A percentile compares a stretch with the other conserved stretches of the same genome.
These are phyloP conservation scores for Clitocybe nebularis DNA, from an alignment of 1,284 basidiomycete species.

Conservation along the genomic window DNA sequence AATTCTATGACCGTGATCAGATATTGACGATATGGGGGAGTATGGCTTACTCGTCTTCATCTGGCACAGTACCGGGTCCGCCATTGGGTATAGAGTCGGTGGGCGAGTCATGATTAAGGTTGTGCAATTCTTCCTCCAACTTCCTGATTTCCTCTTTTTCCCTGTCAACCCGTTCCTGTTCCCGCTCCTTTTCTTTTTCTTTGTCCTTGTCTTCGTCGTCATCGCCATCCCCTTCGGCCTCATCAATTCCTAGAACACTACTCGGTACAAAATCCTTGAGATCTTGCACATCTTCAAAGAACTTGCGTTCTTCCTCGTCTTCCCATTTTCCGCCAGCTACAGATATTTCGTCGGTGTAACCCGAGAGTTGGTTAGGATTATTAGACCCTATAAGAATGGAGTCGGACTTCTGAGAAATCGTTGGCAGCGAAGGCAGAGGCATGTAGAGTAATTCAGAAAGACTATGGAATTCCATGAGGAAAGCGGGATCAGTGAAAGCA, in stretches of 20 bases:
- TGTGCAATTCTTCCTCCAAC: slow-evolving; percentile 68
- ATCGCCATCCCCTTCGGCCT: slow-evolving; percentile 19
- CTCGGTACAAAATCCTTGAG: slow-evolving; percentile 89
- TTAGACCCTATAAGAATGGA: slow-evolving; percentile 61
- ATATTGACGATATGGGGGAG: slow-evolving; percentile 3
- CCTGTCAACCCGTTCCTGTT: slow-evolving; percentile 50
- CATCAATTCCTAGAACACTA: slow-evolving; percentile 81
- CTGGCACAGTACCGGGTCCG: slow-evolving; percentile 29
- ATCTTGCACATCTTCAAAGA: slow-evolving; percentile 93
- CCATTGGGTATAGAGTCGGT: slow-evolving; percentile 15
- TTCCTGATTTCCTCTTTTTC: slow-evolving; percentile 64
- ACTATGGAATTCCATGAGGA: slow-evolving; percentile 32
- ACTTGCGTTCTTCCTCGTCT: slow-evolving; percentile 93
- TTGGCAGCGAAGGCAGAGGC: slow-evolving; percentile 78
- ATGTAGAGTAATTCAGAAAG: slow-evolving; percentile 87
- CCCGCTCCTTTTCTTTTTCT: slow-evolving; percentile 39
- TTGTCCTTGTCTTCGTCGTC: slow-evolving; percentile 25
- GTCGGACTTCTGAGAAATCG: slow-evolving; percentile 72
- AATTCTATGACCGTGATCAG: slow-evolving; percentile 28
- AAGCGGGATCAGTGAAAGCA: background rate
- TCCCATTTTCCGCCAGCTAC: slow-evolving; percentile 88
- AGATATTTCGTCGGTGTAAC: slow-evolving; percentile 54
- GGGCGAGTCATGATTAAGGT: slow-evolving; percentile 30
- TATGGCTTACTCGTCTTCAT: slow-evolving; percentile 45
- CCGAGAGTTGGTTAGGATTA: slow-evolving; percentile 10